Base-by-base conservation (phyloP, 1,284 basidiomycete genomes). In the Erythrobasidium hasegawianum region DNA sequence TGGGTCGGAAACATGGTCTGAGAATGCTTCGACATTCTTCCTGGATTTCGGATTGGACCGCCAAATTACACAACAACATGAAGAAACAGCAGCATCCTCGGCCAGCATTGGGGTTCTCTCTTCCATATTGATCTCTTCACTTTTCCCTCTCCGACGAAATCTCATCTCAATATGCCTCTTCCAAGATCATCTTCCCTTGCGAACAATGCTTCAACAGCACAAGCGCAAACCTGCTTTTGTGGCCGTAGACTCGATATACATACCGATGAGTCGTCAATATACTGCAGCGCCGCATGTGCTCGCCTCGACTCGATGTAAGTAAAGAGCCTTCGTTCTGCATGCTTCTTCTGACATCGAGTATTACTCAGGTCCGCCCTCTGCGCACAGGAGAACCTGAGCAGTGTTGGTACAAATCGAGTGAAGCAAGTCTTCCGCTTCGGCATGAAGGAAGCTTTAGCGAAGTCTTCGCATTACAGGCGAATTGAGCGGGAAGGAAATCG, bases 391-490 rank as follows among this genome's bases (percentile, higher is more conserved):
- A 22, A 40, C 18, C 14, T 57, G 9, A 26, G 57, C 18, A n/a
- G 24, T 14, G 18, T 39, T 13, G 16, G 18, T 5, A 41, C 16
- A 10, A 56, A 27, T 33, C 54, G 55, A 27, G 45, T 64, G 1
- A 64, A 64, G 55, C 62, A 64, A 52, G 62, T 64, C 24, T 50
- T 65, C 26, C 41, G 47, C 9, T 49, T 65, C 39, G 62, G 62
- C 1, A 38, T 50, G 8, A 58, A 65, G 39, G 62, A 65, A 45
- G 38, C 55, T n/a, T n/a, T 65, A 20, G 62, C 62, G 26, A 65
- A 65, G 24, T 57, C 62, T 33, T 50, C 56, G 5, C 62, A 58
- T 52, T 58, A 65, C 45, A 20, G 62, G 27, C 49, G 61, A 18
- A 40, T 64, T 39, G 54, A 64, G 45, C 52, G 50, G 9, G 50